These are phyloP conservation scores for Microsporum ferrugineum DNA, from an alignment of 2,329 filamentous ascomycete genomes.

Conservation along the genomic window DNA sequence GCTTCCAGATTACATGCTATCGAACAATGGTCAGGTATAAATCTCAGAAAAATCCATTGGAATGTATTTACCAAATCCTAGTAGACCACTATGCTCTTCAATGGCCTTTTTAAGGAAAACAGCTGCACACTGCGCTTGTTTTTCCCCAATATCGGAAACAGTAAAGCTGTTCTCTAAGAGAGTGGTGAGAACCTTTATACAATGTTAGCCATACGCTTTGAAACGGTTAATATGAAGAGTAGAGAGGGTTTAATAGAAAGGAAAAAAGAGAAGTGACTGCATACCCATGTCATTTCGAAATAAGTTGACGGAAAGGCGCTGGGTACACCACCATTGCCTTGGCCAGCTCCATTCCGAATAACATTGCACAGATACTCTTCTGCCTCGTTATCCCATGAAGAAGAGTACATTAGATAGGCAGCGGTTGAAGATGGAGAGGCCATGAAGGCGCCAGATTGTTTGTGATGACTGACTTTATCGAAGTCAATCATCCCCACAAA, in stretches of 20 bases:
- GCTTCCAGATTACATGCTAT: neutral
- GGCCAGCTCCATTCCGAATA: neutral
- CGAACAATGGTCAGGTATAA: neutral
- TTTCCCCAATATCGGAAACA: neutral
- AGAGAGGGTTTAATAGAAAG: too few species aligned
- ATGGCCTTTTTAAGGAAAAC: neutral
- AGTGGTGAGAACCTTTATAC: neutral
- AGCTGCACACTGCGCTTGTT: neutral
- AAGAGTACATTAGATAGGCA: slow-evolving; percentile 26
- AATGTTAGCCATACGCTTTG: neutral
- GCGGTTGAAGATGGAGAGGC: slow-evolving; percentile 34
- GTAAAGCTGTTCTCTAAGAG: neutral
- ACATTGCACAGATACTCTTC: slow-evolving; percentile 24
- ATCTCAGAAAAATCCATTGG: neutral
- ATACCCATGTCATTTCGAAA: slow-evolving; percentile 23
- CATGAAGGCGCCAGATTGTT: slow-evolving; percentile 25
- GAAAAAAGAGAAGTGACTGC: neutral
- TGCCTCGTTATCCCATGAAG: slow-evolving; percentile 24
- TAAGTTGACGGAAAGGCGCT: slow-evolving; percentile 21
- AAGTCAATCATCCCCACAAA: slow-evolving; percentile 31
- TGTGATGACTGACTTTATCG: slow-evolving; percentile 25
- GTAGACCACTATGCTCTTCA: neutral
- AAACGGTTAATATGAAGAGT: neutral
- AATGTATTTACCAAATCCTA: neutral
- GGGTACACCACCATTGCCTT: slow-evolving; percentile 17